Percentiles rank a stretch among this genome's conserved stretches.
Conservation (phyloP, 768 basidiomycete genomes). For the Myochromella boudieri region DNA sequence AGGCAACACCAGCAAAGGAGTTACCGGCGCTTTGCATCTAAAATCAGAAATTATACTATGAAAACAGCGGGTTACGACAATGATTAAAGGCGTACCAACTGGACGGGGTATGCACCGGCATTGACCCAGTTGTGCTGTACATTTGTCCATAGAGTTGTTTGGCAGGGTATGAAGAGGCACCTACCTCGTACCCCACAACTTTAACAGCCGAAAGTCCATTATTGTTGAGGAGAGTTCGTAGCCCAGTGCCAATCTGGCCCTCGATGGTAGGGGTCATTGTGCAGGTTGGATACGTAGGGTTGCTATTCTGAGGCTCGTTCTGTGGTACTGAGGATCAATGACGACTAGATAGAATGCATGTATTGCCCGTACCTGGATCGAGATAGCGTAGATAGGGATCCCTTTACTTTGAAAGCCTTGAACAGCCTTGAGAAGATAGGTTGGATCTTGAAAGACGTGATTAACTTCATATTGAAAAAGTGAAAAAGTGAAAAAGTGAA, state of each 20-base stretch:
- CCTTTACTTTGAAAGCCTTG: slow-evolving; percentile 68
- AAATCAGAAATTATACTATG: background rate
- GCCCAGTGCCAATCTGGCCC: slow-evolving; percentile 53
- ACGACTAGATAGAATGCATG: too few species aligned
- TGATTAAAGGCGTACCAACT: slow-evolving; percentile 27
- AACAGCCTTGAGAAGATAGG: slow-evolving; percentile 69
- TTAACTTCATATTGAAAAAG: background rate
- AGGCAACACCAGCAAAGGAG: slow-evolving; percentile 64
- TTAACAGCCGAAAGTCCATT: slow-evolving; percentile 60
- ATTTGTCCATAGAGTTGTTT: slow-evolving; percentile 29
- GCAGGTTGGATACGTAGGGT: slow-evolving; percentile 70
- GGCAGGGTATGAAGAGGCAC: background rate
- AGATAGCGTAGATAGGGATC: slow-evolving; percentile 61
- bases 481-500: slow-evolving; percentile 1
- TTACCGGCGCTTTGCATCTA: slow-evolving; percentile 53
- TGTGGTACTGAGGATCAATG: too few species aligned
- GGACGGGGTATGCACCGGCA: slow-evolving; percentile 62
- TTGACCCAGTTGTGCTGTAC: slow-evolving; percentile 67
- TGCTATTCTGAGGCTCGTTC: slow-evolving; percentile 56
- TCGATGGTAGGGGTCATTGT: slow-evolving; percentile 53
- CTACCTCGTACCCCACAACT: slow-evolving; percentile 49
- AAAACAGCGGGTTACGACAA: too few species aligned
- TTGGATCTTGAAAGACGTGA: slow-evolving; percentile 49
- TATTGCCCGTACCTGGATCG: slow-evolving; percentile 47
- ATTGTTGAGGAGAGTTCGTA: slow-evolving; percentile 60